These are phyloP conservation scores for Fraxinus excelsior DNA, from an alignment of 257 asterid genomes.

Conservation along the genomic window DNA sequence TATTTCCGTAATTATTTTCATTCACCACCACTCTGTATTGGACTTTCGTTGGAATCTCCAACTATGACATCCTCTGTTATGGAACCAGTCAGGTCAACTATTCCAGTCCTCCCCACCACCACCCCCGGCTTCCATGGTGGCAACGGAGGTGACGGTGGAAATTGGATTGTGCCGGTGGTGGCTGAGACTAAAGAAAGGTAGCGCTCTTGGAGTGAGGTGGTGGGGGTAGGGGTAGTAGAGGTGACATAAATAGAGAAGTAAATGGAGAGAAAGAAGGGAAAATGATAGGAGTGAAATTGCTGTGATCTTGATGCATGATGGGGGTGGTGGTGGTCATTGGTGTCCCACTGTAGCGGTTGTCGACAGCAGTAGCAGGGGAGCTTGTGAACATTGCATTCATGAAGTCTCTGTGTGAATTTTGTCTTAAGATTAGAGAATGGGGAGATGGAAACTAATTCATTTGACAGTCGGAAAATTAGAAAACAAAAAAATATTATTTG, in stretches of 20 bases:
- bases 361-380: slow-evolving; percentile 25
- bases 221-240: background rate
- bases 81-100: slow-evolving; percentile 53
- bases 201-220: slow-evolving; percentile 20
- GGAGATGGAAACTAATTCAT: background rate
- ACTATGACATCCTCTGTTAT: slow-evolving; percentile 55
- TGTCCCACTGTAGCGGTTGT: background rate
- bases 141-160: slow-evolving; percentile 28
- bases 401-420: slow-evolving; percentile 6
- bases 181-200: slow-evolving; percentile 34
- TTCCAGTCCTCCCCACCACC: slow-evolving; percentile 58
- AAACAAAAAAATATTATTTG: background rate
- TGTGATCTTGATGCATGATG: slow-evolving; percentile 35
- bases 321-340: slow-evolving; percentile 4
- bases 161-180: background rate
- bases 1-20: background rate
- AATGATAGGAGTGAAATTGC: slow-evolving; percentile 41
- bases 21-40: slow-evolving; percentile 40
- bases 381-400: slow-evolving; percentile 33
- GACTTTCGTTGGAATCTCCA: slow-evolving; percentile 52
- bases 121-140: slow-evolving; percentile 16
- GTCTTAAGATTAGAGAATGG: slow-evolving; percentile 4
- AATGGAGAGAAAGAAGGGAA: slow-evolving; percentile 40
- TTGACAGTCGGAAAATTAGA: background rate
- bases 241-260: slow-evolving; percentile 22